Conservation (phyloP, 768 basidiomycete genomes). For the Roridomyces roridus region DNA sequence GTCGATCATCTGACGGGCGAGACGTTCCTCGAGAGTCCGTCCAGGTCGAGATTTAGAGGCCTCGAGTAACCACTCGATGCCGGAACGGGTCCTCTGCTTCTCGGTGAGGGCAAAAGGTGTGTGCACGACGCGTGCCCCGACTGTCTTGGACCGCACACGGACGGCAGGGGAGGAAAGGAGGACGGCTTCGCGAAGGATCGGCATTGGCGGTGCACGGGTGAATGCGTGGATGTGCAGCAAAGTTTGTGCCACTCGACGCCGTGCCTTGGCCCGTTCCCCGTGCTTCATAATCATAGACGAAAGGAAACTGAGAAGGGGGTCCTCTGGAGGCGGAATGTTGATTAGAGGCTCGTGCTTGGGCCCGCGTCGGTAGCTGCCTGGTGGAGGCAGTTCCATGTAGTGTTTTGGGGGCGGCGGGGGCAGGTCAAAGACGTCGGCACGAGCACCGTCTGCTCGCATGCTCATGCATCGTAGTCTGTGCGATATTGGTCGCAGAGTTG, state of each 20-base stretch:
- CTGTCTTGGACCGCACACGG: slow-evolving; percentile 59
- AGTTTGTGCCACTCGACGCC: slow-evolving; percentile 60
- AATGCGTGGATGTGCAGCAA: slow-evolving; percentile 76
- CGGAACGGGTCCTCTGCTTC: slow-evolving; percentile 76
- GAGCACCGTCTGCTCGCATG: too few species aligned
- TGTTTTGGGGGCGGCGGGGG: neutral
- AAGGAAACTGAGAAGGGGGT: slow-evolving; percentile 76
- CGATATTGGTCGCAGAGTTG: too few species aligned
- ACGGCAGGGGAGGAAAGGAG: slow-evolving; percentile 74
- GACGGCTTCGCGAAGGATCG: slow-evolving; percentile 79
- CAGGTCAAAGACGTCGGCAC: slow-evolving; percentile 4
- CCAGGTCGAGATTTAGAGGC: slow-evolving; percentile 64
- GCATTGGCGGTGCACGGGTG: slow-evolving; percentile 80
- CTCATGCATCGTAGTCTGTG: too few species aligned
- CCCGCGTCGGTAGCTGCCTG: slow-evolving; percentile 7
- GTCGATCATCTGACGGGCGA: slow-evolving; percentile 80
- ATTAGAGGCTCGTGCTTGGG: slow-evolving; percentile 33
- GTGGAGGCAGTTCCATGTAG: slow-evolving; percentile 10
- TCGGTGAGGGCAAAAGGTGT: slow-evolving; percentile 79
- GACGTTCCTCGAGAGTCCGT: slow-evolving; percentile 64
- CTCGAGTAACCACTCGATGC: slow-evolving; percentile 73
- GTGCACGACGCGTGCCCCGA: slow-evolving; percentile 67
- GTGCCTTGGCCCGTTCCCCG: slow-evolving; percentile 70
- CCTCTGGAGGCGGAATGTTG: slow-evolving; percentile 74
- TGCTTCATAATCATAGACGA: slow-evolving; percentile 65